Evolutionary conservation across 1,139 yeast genomes (phyloP), one percentile per base, ranked within the genome.

Genomic region (Yamadazyma diospyri): DNA sequence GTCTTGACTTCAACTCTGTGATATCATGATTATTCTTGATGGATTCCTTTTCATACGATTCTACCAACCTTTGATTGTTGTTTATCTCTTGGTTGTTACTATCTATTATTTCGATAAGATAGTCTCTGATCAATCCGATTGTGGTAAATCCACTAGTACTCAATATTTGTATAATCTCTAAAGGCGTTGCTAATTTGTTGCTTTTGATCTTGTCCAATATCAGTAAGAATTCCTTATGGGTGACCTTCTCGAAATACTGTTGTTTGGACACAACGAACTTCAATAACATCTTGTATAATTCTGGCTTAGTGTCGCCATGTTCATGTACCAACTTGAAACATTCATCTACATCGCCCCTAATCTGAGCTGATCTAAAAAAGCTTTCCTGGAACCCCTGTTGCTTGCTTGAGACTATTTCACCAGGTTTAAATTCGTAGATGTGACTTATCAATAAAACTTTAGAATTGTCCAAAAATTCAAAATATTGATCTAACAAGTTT

Each of bases 151-250:
- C 51, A 7, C 51, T 48, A 4, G 69, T 57, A 27, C 89, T 72
- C 30, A 92, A 57, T 1, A 81, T 73, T 41, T 83, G 82, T 10
- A 92, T 64, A 1, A 92, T 65, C 45, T 89, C 96, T 21, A 87
- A 55, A 0, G 95, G 87, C 1, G 94, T 71, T 61, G 86, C 68
- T 16, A 83, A 52, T 35, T 76, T 72, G 11, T 66, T 60, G 6
- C 64, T 58, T 30, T 74, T 71, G 32, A 87, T 73, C 37, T 68
- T 72, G 26, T 69, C 59, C 25, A 89, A 56, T 2, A 88, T 61
- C 16, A 42, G 49, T 26, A 53, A 50, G 37, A 85, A 69, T 39
- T 74, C 73, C 5, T 65, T 69, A 6, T 69, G 68, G 1, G 83
- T 76, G 6, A 84, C 75, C 29, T 65, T 60, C 5, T 69, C 61